Evolutionary conservation across 495 filamentous ascomycete genomes (phyloP).

Genomic region (Bacidia gigantensis): DNA sequence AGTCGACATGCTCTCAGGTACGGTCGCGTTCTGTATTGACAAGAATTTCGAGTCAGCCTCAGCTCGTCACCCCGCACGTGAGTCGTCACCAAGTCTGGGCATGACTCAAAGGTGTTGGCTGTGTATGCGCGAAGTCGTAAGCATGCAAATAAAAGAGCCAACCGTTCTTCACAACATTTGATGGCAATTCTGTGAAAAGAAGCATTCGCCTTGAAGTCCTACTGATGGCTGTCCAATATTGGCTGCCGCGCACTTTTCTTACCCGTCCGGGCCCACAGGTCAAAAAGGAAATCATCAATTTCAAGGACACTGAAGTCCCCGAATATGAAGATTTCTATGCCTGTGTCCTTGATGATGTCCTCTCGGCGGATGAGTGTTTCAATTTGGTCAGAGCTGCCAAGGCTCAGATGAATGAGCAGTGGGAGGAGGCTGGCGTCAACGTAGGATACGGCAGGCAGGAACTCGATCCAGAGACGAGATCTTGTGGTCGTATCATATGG

Average conservation of each 20-base stretch:
- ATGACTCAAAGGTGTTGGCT: too few species aligned
- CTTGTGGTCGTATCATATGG: conserved; percentile 60
- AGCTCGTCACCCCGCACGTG: too few species aligned
- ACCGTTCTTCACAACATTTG: too few species aligned
- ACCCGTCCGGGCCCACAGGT: background rate
- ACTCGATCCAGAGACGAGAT: conserved; percentile 40
- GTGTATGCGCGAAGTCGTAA: too few species aligned
- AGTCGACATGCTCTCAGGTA: too few species aligned
- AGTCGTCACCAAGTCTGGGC: too few species aligned
- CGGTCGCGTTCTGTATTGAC: too few species aligned
- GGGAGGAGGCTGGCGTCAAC: conserved; percentile 54
- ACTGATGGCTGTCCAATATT: background rate
- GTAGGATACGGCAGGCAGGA: conserved; percentile 45
- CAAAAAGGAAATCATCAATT: conserved; percentile 32
- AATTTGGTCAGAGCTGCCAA: conserved; percentile 43
- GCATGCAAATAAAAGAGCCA: too few species aligned
- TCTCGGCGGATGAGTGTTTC: conserved; percentile 45
- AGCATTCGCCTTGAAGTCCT: background rate
- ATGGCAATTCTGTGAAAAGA: too few species aligned
- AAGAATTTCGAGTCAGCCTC: too few species aligned
- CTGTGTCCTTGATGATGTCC: conserved; percentile 45
- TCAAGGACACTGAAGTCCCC: conserved; percentile 33
- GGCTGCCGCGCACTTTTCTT: background rate
- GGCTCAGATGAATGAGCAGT: conserved; percentile 30
- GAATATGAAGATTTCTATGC: conserved; percentile 42